A percentile compares a stretch with the other conserved stretches of the same genome.
phyloP scores from a whole-genome alignment of 768 basidiomycete species.

The Lentinula aciculospora region DNA sequence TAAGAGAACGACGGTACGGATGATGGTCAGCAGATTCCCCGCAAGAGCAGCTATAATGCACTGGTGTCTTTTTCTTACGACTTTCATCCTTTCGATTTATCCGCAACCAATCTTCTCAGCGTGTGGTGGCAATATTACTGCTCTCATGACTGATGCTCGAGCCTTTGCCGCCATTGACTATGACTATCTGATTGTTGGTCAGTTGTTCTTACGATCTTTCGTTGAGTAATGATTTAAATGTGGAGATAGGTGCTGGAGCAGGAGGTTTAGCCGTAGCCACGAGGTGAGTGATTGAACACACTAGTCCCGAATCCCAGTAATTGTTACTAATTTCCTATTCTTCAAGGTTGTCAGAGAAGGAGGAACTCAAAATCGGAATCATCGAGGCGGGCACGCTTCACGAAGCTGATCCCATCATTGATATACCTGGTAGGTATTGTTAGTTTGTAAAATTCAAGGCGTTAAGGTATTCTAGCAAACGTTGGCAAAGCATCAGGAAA shows the following conservation, averaged over 20 bases:
- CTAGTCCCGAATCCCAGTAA: background rate
- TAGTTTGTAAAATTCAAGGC: background rate
- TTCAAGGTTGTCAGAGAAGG: background rate
- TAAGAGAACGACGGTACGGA: background rate
- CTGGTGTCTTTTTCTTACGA: background rate
- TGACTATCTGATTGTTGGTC: constrained; percentile 1
- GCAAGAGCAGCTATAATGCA: background rate
- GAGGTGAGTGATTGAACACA: background rate
- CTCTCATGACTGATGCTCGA: background rate
- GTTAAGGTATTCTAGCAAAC: background rate
- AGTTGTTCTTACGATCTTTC: background rate
- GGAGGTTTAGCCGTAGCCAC: background rate
- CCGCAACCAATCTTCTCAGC: background rate
- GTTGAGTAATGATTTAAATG: background rate
- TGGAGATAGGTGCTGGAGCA: background rate
- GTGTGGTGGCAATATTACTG: background rate
- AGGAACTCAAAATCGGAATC: background rate
- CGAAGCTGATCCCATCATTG: background rate
- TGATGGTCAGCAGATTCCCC: background rate
- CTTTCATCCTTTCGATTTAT: background rate
- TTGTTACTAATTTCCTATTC: background rate
- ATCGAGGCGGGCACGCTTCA: background rate
- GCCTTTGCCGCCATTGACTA: background rate
- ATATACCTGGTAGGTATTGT: background rate
- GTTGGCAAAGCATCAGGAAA: background rate